Base-by-base conservation (phyloP, 495 filamentous ascomycete species). In the Barbatosphaeria neglecta region DNA sequence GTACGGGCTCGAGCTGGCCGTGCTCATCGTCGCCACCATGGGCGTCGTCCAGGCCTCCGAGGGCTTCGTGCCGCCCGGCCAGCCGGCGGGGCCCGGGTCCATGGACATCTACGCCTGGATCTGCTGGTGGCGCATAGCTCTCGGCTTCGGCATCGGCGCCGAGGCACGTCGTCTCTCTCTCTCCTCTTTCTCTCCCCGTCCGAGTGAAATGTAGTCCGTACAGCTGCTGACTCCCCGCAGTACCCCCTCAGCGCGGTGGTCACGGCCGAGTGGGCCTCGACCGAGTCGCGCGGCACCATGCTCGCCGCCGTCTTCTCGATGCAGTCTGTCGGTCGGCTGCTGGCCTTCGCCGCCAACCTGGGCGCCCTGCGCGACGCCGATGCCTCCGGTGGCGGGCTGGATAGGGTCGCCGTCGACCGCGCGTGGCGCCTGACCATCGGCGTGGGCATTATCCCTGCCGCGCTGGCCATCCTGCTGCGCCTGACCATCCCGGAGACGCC, bases 381-480 rank as follows among this genome's bases (percentile, higher is more conserved):
- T 57, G 6, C 71, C 70, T 19, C 57, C 58, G 6, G 56, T 48
- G 17, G 63, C 66, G 19, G 60, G 46, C 9, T 50, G 66, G 5
- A 80, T 6, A 47, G 53, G 33, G 43, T 28, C 2, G 44, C 47
- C 4, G 53, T 80, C 1, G 82, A 84, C 59, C 75, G 76, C 58
- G 80, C 84, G 65, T 86, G 81, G 82, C 70, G 82, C 44, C 58
- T 70, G 3, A 66, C 81, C n/a, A 79, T 83, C 48, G 81, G 81
- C 1, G 67, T 84, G 20, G 82, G 77, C 42, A 70, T 75, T 4
- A 70, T 84, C 8, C 82, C 82, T 11, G 82, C 72, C 8, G 69
- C 65, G 42, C 58, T 80, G 27, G 80, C 81, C 4, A 61, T 86
- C 7, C 81, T 76, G 56, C 82, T 73, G 55, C 81, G 82, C 24